A percentile compares a stretch with the other conserved stretches of the same genome.
Conservation (phyloP, 225 moss, liverwort and hornwort species). For the Sphagnum contortum region DNA sequence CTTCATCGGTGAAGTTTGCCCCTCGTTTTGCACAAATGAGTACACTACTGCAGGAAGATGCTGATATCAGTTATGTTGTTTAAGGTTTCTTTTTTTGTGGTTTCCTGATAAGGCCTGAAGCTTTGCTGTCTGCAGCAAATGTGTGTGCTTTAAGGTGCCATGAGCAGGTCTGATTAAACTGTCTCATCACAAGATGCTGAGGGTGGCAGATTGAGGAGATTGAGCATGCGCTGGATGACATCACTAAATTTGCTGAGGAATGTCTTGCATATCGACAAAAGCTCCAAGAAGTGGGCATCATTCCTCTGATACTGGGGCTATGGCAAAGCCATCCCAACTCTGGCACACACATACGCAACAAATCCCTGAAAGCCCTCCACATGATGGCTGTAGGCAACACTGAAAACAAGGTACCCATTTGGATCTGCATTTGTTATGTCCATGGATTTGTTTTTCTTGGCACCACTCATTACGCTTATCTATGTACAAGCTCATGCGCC, state of each 20-base stretch:
- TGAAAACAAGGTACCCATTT: slow-evolving; percentile 26
- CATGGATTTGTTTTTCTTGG: too few relatives aligned
- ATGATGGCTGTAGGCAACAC: slow-evolving; percentile 16
- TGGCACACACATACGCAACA: slow-evolving; percentile 29
- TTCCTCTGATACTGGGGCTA: slow-evolving; percentile 24
- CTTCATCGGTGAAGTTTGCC: slow-evolving; percentile 20
- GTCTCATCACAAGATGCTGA: not conserved
- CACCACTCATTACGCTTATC: too few relatives aligned
- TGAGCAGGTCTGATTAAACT: not conserved
- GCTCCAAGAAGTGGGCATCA: slow-evolving; percentile 29
- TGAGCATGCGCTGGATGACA: slow-evolving; percentile 37
- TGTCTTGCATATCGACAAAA: slow-evolving; percentile 18
- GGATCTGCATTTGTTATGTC: too few relatives aligned
- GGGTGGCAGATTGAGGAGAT: slow-evolving; percentile 34
- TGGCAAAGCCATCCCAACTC: slow-evolving; percentile 38
- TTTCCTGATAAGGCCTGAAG: too few relatives aligned
- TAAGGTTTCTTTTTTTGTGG: too few relatives aligned
- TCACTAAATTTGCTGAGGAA: slow-evolving; percentile 19
- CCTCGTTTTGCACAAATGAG: not conserved
- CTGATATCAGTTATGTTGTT: too few relatives aligned
- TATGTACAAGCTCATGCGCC: too few relatives aligned
- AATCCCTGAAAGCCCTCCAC: slow-evolving; percentile 29
- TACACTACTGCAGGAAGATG: not conserved
- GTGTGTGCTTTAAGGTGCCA: too few relatives aligned
- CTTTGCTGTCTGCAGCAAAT: too few relatives aligned